Conservation (phyloP, 306 rosid species). For the Lagenaria siceraria region DNA sequence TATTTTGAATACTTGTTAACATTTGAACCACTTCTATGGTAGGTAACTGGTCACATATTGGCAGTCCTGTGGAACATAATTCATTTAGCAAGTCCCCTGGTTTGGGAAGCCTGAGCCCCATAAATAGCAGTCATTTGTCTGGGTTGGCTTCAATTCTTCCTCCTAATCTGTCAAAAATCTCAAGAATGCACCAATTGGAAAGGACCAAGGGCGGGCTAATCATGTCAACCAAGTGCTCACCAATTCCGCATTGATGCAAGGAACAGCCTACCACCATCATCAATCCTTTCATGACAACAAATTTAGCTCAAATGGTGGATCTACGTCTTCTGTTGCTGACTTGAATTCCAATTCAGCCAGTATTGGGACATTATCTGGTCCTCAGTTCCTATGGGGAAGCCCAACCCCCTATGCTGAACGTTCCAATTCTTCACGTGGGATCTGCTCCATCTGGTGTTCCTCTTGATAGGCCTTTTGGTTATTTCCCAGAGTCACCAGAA, state of each 20-base stretch:
- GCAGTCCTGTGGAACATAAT: constrained; percentile 69
- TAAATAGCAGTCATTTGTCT: constrained; percentile 49
- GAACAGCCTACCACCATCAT: constrained; percentile 48
- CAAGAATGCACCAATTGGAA: constrained; percentile 87
- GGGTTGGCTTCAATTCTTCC: constrained; percentile 85
- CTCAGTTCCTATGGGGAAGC: constrained; percentile 96
- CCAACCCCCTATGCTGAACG: constrained; percentile 55
- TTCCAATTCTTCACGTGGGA: constrained; percentile 59
- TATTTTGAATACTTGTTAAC: neutral
- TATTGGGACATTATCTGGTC: constrained; percentile 75
- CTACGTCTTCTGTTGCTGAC: constrained; percentile 43
- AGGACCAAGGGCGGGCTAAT: constrained; percentile 63
- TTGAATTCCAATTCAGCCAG: constrained; percentile 45
- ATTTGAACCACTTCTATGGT: constrained; percentile 7
- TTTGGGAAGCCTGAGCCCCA: constrained; percentile 55
- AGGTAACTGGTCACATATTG: constrained; percentile 73
- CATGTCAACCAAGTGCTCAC: constrained; percentile 34
- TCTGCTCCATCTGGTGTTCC: constrained; percentile 91
- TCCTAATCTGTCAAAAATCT: constrained; percentile 43
- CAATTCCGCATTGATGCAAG: constrained; percentile 36
- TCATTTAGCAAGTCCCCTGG: constrained; percentile 65
- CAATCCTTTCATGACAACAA: constrained; percentile 59
- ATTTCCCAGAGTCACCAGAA: constrained; percentile 74
- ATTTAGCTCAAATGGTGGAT: constrained; percentile 48
- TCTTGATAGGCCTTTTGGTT: constrained; percentile 61